Evolutionary conservation across 2,329 filamentous ascomycete species (phyloP).

Genomic region (Phaeosphaeriaceae sp.): DNA sequence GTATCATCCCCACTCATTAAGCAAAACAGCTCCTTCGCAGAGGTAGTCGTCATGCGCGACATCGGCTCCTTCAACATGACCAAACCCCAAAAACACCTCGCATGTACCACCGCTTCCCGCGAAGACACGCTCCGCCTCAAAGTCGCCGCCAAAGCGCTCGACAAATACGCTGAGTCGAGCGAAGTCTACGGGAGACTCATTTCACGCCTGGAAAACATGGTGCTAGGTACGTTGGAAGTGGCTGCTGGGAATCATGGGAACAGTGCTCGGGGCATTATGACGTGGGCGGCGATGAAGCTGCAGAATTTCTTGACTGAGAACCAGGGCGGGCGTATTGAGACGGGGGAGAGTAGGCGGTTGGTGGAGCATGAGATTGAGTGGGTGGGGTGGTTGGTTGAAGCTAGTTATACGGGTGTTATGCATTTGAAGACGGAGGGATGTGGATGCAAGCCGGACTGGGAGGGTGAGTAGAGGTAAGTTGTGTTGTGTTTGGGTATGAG

Average conservation of each 20-base stretch:
- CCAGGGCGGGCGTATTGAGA: conserved; percentile 24
- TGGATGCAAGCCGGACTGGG: conserved; percentile 34
- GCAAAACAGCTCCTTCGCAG: conserved; percentile 22
- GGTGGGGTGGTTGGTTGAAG: conserved; percentile 38
- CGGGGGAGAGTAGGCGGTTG: conserved; percentile 25
- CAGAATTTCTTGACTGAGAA: conserved; percentile 20
- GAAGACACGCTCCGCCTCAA: conserved; percentile 28
- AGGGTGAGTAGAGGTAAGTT: neutral
- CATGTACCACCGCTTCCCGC: conserved; percentile 32
- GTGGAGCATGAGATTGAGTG: conserved; percentile 40
- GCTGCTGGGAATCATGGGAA: too few relatives aligned
- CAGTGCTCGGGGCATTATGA: conserved; percentile 5
- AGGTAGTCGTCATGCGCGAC: conserved; percentile 31
- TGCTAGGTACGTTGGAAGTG: conserved; percentile 11
- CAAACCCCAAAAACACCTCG: conserved; percentile 18
- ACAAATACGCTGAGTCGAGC: conserved; percentile 26
- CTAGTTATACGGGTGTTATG: conserved; percentile 32
- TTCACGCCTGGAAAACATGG: conserved; percentile 32
- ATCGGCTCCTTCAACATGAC: conserved; percentile 25
- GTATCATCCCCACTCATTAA: neutral
- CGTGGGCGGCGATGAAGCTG: conserved; percentile 22
- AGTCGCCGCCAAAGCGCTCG: conserved; percentile 18
- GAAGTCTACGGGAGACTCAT: conserved; percentile 22
- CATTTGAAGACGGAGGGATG: conserved; percentile 36
- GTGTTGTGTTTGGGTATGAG: too few relatives aligned